Base-by-base conservation (phyloP, 23 red algal genomes). In the Gracilaria gracilis region DNA sequence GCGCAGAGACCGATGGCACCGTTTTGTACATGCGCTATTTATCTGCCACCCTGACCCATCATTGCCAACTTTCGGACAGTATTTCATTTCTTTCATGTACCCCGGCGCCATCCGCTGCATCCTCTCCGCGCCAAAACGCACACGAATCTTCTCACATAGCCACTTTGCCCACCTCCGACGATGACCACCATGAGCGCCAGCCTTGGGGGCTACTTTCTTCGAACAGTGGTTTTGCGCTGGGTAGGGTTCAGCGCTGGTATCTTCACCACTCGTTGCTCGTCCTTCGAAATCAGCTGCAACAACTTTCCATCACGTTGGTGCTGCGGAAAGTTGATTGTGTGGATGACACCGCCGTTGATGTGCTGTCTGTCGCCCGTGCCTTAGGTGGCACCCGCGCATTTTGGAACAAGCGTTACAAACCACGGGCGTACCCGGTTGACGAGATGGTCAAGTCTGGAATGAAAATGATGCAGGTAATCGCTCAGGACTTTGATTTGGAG, bases 381-480 rank as follows among this genome's bases (percentile, higher is more conserved):
- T 20, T 87, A 19, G 46, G 74, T 48, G 91, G 82, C 40, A 32
- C 71, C 48, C 39, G 36, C 28, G 91, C 87, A 23, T 85, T 94
- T 67, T 94, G 91, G 91, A 94, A 86, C 35, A 85, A 85, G 74
- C 61, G 91, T 53, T 82, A 83, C 28, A 91, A 91, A 58, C 85
- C 85, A 16, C 48, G 74, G 19, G 85, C 85, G 1, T 89, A 89
- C 3, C 85, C 85, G 11, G 85, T 89, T 34, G 85, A 89, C n/a
- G 67, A 75, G n/a, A 72, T 46, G 58, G 85, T 89, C 21, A 66
- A 70, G 34, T 59, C 29, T 21, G 53, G 49, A 27, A 57, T 89
- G 4, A 16, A 13, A 20, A 16, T n/a, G 4, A 37, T 59, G 23
- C 4, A 62, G 0, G 54, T 89, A 25, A 42, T 44, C 53, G 39